phyloP scores from a whole-genome alignment of 2,329 filamentous ascomycete species.

The Blumeriella jaapii region DNA sequence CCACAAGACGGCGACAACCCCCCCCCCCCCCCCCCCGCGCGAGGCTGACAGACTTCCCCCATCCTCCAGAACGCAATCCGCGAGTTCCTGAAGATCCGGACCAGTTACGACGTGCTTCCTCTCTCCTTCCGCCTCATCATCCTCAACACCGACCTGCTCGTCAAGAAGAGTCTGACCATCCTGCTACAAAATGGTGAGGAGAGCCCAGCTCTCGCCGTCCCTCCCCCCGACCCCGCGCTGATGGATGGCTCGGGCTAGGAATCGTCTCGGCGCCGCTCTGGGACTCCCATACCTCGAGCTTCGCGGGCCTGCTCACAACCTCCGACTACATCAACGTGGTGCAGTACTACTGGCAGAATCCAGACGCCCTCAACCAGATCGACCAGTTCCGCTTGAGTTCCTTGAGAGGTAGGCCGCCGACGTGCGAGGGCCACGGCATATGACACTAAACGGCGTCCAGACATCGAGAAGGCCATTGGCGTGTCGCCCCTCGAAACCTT shows the following conservation, averaged over 20 bases:
- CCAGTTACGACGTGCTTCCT: conserved; percentile 94
- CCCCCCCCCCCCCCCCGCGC: no score
- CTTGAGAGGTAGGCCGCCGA: conserved; percentile 56
- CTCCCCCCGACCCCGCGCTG: conserved; percentile 2
- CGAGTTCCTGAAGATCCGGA: conserved; percentile 91
- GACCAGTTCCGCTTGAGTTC: conserved; percentile 91
- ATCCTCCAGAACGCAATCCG: conserved; percentile 66
- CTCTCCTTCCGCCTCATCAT: conserved; percentile 93
- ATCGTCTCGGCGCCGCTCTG: conserved; percentile 96
- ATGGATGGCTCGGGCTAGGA: conserved; percentile 39
- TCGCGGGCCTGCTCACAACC: conserved; percentile 87
- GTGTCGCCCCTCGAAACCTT: conserved; percentile 87
- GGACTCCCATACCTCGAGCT: conserved; percentile 87
- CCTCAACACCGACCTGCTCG: conserved; percentile 86
- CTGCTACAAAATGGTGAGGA: conserved; percentile 96
- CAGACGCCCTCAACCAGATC: conserved; percentile 76
- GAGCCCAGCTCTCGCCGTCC: conserved; percentile 21
- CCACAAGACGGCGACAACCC: no score
- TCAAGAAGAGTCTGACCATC: conserved; percentile 95
- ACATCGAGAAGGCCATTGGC: conserved; percentile 89
- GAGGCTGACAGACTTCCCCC: conserved; percentile 23
- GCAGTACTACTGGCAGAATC: conserved; percentile 97
- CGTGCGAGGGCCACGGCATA: conserved; percentile 4
- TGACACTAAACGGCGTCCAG: conserved; percentile 35
- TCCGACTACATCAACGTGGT: conserved; percentile 98